A percentile compares a stretch with the other conserved stretches of the same genome.
These are phyloP conservation scores for Xylaria sp. DNA, from an alignment of 495 filamentous ascomycete genomes.

Conservation along the genomic window DNA sequence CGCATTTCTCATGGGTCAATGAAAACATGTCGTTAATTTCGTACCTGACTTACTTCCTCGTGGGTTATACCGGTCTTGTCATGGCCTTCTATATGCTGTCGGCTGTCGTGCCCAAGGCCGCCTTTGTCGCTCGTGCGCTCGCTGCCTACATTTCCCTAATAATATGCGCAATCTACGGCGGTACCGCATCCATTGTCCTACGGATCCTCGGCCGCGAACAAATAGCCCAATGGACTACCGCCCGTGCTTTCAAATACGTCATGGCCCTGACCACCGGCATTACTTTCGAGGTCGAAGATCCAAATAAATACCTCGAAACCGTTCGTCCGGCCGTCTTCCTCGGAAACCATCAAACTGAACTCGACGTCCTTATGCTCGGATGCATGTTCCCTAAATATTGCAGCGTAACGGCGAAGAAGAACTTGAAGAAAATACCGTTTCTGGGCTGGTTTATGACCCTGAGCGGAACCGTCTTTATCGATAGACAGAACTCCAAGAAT, in stretches of 20 bases:
- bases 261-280: slow-evolving; percentile 81
- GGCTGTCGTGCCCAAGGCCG: slow-evolving; percentile 59
- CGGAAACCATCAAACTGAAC: slow-evolving; percentile 92
- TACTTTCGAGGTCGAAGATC: slow-evolving; percentile 75
- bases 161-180: slow-evolving; percentile 76
- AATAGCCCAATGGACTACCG: slow-evolving; percentile 86
- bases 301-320: slow-evolving; percentile 65
- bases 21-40: slow-evolving; percentile 44
- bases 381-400: slow-evolving; percentile 87
- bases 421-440: slow-evolving; percentile 79
- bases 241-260: slow-evolving; percentile 77
- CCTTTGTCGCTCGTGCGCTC: slow-evolving; percentile 75
- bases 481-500: slow-evolving; percentile 78
- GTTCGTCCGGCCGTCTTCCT: slow-evolving; percentile 88
- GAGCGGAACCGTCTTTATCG: slow-evolving; percentile 91
- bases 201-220: slow-evolving; percentile 73
- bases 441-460: slow-evolving; percentile 97
- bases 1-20: slow-evolving; percentile 17
- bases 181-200: slow-evolving; percentile 73
- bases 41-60: slow-evolving; percentile 62
- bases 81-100: slow-evolving; percentile 65
- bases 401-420: slow-evolving; percentile 91
- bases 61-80: slow-evolving; percentile 63
- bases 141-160: slow-evolving; percentile 73
- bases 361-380: slow-evolving; percentile 92